These are phyloP conservation scores for Rhizopogon salebrosus DNA, from an alignment of 768 basidiomycete genomes.

Conservation along the genomic window DNA sequence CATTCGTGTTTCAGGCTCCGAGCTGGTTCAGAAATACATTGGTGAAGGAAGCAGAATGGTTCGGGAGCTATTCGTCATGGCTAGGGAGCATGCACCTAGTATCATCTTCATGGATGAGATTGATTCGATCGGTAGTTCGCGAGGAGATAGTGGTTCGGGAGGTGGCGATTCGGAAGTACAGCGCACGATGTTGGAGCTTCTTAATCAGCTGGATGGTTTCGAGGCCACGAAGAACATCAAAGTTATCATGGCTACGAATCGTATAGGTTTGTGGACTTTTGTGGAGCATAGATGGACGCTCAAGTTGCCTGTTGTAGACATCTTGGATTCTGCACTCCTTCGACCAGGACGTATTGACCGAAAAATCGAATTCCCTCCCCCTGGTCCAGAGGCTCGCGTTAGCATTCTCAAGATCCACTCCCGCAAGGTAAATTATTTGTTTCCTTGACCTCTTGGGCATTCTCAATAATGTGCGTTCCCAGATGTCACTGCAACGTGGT, in stretches of 20 bases:
- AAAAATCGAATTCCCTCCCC: constrained; percentile 98
- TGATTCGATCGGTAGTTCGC: constrained; percentile 91
- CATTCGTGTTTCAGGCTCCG: constrained; percentile 90
- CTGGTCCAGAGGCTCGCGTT: constrained; percentile 93
- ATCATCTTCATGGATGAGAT: constrained; percentile 99
- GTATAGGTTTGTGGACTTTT: constrained; percentile 57
- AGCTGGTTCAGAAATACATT: constrained; percentile 97
- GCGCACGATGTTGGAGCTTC: constrained; percentile 83
- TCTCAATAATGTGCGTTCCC: not conserved
- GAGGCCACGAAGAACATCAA: constrained; percentile 82
- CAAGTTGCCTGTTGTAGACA: constrained; percentile 48
- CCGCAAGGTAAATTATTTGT: constrained; percentile 58
- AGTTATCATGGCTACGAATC: constrained; percentile 96
- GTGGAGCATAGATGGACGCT: not conserved
- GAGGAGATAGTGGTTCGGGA: constrained; percentile 75
- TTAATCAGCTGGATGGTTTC: constrained; percentile 88
- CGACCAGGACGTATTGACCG: constrained; percentile 94
- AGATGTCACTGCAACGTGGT: constrained; percentile 97
- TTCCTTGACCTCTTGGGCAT: not conserved
- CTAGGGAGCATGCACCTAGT: constrained; percentile 92
- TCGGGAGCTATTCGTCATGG: constrained; percentile 97
- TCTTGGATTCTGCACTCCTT: constrained; percentile 88
- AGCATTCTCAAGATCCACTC: constrained; percentile 97
- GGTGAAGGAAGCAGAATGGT: constrained; percentile 97
- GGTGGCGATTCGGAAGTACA: constrained; percentile 88